Evolutionary conservation across 169 alveolate species (phyloP).

Genomic region (Plasmodium yoelii): DNA sequence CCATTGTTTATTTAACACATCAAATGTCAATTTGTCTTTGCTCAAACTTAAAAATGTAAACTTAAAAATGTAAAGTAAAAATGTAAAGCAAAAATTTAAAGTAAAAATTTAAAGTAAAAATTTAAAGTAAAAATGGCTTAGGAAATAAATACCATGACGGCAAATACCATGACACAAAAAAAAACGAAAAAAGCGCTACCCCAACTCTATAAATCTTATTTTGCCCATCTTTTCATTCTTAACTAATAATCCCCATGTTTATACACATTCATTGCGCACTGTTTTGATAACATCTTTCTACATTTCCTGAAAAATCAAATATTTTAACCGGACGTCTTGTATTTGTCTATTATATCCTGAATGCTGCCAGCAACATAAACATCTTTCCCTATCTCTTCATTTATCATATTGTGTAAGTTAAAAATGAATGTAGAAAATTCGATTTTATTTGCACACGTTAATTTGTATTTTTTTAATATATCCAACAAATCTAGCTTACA

Average conservation of each 20-base stretch:
- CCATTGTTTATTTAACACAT: too few species aligned
- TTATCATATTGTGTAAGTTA: constrained; percentile 86
- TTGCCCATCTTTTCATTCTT: background rate
- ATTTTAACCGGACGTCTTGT: constrained; percentile 19
- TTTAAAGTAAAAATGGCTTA: too few species aligned
- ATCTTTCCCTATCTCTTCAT: constrained; percentile 78
- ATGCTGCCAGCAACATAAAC: constrained; percentile 14
- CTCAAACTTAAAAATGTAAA: too few species aligned
- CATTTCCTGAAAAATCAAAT: background rate
- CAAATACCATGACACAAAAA: too few species aligned
- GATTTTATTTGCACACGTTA: constrained; percentile 71
- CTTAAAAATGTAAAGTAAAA: too few species aligned
- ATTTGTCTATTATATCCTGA: constrained; percentile 23
- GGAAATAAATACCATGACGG: too few species aligned
- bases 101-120: too few species aligned
- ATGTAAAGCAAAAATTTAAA: too few species aligned
- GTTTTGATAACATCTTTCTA: too few species aligned
- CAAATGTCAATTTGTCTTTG: too few species aligned
- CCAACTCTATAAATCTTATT: too few species aligned
- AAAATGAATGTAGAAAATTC: constrained; percentile 83
- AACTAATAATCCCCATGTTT: background rate
- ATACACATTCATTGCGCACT: background rate
- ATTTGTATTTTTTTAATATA: constrained; percentile 78
- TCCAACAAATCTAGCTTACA: constrained; percentile 85
- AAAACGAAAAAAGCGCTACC: too few species aligned